Evolutionary conservation across 306 rosid genomes (phyloP), one percentile per base, ranked within the genome.

Genomic region (Rubus idaeus): DNA sequence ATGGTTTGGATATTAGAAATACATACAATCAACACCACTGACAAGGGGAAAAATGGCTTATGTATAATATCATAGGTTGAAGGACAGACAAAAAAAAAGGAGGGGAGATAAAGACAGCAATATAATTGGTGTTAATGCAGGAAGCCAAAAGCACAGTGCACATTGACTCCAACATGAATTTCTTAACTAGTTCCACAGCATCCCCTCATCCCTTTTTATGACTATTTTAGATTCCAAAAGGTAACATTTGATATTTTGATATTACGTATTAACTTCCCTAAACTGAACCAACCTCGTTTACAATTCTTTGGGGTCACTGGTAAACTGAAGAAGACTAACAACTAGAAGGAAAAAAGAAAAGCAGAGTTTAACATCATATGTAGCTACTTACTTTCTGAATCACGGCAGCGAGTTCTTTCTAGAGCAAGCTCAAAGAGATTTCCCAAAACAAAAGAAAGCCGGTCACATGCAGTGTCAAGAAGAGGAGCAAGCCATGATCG

Each of bases 401-500:
- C 97, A 70, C 76, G 82, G 76, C 78, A 73, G 63, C 80, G 87
- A 82, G 90, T 84, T 80, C 93, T 84, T 83, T 90, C 96, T 26
- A 95, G 77, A 62, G 97, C 89, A 83, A 95, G 91, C 83, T 95
- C 97, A 89, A 90, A 95, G 79, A 95, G 93, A 82, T 84, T 89
- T 79, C 86, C 88, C 80, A 95, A 84, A 62, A 92, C 99, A 87
- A 88, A 95, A 74, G 97, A 92, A 79, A 95, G 99, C 55, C 97
- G 87, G 57, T 95, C 99, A 74, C 97, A 95, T 74, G 99, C 97
- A 68, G 97, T 87, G 80, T 95, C 97, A 81, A 91, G 90, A 88
- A 95, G 97, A 81, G 99, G 97, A 77, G 96, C 90, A 85, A 92
- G 97, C 99, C 99, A 95, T 67, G 99, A 90, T 66, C 87, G 88